Evolutionary conservation across 2,329 filamentous ascomycete genomes (phyloP).

Genomic region (Basipetospora chlamydospora): DNA sequence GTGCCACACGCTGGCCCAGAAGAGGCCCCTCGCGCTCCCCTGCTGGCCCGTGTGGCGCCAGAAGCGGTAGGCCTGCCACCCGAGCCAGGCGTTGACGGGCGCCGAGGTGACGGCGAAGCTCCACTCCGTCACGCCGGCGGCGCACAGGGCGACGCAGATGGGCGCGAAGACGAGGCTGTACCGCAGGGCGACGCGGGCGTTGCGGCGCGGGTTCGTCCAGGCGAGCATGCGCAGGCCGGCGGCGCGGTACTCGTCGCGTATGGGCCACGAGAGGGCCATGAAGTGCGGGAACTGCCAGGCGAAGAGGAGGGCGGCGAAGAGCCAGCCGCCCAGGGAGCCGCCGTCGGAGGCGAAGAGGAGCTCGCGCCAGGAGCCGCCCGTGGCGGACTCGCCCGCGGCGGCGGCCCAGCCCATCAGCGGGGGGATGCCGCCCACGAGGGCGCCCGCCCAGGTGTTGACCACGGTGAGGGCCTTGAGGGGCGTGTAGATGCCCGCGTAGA

Average conservation of each 20-base stretch:
- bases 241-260: conserved; percentile 74
- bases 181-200: conserved; percentile 72
- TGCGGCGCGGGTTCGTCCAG: conserved; percentile 76
- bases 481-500: conserved; percentile 89
- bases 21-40: conserved; percentile 69
- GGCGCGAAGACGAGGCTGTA: conserved; percentile 81
- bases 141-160: conserved; percentile 68
- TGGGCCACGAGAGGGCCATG: conserved; percentile 80
- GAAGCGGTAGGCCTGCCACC: conserved; percentile 65
- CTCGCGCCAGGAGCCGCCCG: conserved; percentile 61
- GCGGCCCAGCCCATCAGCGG: conserved; percentile 98
- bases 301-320: conserved; percentile 71
- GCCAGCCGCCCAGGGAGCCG: conserved; percentile 66
- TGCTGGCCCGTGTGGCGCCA: conserved; percentile 65
- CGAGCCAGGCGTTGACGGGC: conserved; percentile 75
- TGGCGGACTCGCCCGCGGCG: conserved; percentile 76
- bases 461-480: conserved; percentile 77
- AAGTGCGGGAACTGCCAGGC: conserved; percentile 99
- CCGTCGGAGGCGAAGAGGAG: conserved; percentile 53
- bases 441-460: conserved; percentile 90
- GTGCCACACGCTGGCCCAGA: conserved; percentile 98
- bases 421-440: conserved; percentile 82
- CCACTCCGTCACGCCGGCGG: conserved; percentile 69
- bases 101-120: conserved; percentile 69
- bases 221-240: conserved; percentile 59